A percentile compares a stretch with the other conserved stretches of the same genome.
Conservation (phyloP, 805 yeast genomes). For the Ogataea ramenticola region DNA sequence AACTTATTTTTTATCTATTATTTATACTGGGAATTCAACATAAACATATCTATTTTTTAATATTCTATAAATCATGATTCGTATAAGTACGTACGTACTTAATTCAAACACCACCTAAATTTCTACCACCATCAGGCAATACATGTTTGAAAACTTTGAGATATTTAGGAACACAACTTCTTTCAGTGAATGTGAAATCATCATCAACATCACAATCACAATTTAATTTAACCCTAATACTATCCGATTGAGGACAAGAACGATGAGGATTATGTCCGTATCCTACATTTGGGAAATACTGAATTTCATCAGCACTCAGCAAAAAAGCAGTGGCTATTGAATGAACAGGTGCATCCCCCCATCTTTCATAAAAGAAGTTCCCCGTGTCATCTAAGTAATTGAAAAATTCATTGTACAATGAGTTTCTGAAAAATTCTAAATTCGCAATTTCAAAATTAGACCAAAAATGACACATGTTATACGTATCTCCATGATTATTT, state of each 20-base stretch:
- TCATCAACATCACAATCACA: conserved; percentile 43
- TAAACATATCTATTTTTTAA: too few species aligned
- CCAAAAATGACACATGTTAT: conserved; percentile 56
- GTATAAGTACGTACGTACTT: too few species aligned
- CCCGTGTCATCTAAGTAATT: conserved; percentile 51
- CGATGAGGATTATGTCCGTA: conserved; percentile 49
- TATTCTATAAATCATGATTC: too few species aligned
- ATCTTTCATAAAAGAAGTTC: conserved; percentile 67
- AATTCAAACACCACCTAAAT: background rate
- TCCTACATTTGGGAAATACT: conserved; percentile 54
- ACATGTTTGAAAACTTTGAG: conserved; percentile 12
- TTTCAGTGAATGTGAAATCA: conserved; percentile 45
- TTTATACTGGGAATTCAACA: too few species aligned
- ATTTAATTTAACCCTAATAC: conserved; percentile 33
- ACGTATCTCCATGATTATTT: conserved; percentile 33
- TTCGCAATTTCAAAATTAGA: conserved; percentile 62
- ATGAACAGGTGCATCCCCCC: conserved; percentile 79
- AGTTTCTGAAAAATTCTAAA: conserved; percentile 50
- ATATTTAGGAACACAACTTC: conserved; percentile 46
- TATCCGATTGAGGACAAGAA: conserved; percentile 48
- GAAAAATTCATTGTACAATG: conserved; percentile 47
- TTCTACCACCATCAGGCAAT: conserved; percentile 3
- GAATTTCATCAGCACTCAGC: conserved; percentile 39
- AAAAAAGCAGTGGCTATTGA: conserved; percentile 55
- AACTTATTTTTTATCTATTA: too few species aligned